These are phyloP conservation scores for Chalciporus piperatoides DNA, from an alignment of 1,284 basidiomycete species.

Conservation along the genomic window DNA sequence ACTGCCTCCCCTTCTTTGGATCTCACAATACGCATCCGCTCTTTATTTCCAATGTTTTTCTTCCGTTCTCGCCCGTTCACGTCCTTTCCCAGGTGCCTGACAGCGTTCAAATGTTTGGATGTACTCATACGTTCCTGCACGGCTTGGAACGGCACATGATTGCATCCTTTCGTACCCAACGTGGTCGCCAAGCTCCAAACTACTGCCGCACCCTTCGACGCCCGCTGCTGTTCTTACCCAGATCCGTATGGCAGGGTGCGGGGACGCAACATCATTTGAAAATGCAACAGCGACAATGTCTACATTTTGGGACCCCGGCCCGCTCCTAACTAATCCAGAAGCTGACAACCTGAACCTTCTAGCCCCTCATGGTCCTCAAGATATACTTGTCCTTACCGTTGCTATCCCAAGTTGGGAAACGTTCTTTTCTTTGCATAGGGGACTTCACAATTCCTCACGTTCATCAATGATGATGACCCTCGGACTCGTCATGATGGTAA, in stretches of 20 bases:
- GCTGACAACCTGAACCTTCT: conserved; percentile 18
- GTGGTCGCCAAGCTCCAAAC: conserved; percentile 25
- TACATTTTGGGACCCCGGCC: conserved; percentile 15
- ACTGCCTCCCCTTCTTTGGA: conserved; percentile 4
- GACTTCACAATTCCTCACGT: conserved; percentile 20
- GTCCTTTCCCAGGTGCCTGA: not conserved
- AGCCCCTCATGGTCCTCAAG: conserved; percentile 20
- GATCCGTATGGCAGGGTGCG: conserved; percentile 22
- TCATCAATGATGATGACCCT: conserved; percentile 18
- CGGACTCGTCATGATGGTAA: conserved; percentile 14
- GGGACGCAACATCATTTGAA: conserved; percentile 21
- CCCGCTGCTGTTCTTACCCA: conserved; percentile 5
- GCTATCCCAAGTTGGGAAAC: conserved; percentile 23
- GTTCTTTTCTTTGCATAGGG: conserved; percentile 10
- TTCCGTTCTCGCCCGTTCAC: not conserved
- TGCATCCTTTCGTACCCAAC: conserved; percentile 14
- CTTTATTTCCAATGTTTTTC: conserved; percentile 4
- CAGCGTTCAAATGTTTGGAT: not conserved
- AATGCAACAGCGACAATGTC: conserved; percentile 3
- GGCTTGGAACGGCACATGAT: conserved; percentile 1
- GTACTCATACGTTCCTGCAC: not conserved
- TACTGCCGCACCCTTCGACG: conserved; percentile 21
- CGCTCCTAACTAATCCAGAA: conserved; percentile 10
- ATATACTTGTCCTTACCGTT: conserved; percentile 23
- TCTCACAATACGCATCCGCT: not conserved